A percentile compares a stretch with the other conserved stretches of the same genome.
Conservation (phyloP, 371 early-diverging fungal species). For the Batkoa obscura region DNA sequence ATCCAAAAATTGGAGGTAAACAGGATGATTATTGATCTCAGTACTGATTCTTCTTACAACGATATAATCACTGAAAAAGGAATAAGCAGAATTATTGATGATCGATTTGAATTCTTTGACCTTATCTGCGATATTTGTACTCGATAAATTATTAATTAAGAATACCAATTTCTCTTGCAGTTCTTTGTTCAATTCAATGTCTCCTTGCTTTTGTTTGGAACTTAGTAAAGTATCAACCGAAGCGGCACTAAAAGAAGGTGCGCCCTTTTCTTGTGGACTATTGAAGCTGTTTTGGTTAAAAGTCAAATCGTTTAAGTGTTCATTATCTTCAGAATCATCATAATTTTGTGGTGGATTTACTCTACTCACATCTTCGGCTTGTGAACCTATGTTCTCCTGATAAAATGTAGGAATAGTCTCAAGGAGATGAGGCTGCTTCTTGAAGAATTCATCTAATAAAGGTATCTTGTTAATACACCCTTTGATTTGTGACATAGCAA, state of each 20-base stretch:
- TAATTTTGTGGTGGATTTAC: too few relatives aligned
- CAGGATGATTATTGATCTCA: slow-evolving; percentile 84
- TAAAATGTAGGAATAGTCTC: slow-evolving; percentile 58
- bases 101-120: slow-evolving; percentile 52
- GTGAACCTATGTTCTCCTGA: neutral
- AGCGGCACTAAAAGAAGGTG: slow-evolving; percentile 35
- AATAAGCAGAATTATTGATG: slow-evolving; percentile 36
- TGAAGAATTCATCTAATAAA: slow-evolving; percentile 55
- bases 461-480: slow-evolving; percentile 76
- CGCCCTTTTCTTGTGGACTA: slow-evolving; percentile 10
- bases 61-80: slow-evolving; percentile 83
- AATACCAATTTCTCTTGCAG: slow-evolving; percentile 87
- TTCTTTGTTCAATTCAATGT: slow-evolving; percentile 42
- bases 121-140: slow-evolving; percentile 66
- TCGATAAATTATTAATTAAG: slow-evolving; percentile 86
- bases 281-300: slow-evolving; percentile 9
- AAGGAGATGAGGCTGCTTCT: slow-evolving; percentile 57
- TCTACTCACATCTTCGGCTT: too few relatives aligned
- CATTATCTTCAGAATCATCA: neutral
- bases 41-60: slow-evolving; percentile 85
- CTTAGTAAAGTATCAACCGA: slow-evolving; percentile 24
- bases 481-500: slow-evolving; percentile 69
- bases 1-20: slow-evolving; percentile 67
- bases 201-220: slow-evolving; percentile 16
- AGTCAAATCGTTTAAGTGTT: slow-evolving; percentile 10